Evolutionary conservation across 2,329 filamentous ascomycete genomes (phyloP).

Genomic region (Raffaelea albimanens): DNA sequence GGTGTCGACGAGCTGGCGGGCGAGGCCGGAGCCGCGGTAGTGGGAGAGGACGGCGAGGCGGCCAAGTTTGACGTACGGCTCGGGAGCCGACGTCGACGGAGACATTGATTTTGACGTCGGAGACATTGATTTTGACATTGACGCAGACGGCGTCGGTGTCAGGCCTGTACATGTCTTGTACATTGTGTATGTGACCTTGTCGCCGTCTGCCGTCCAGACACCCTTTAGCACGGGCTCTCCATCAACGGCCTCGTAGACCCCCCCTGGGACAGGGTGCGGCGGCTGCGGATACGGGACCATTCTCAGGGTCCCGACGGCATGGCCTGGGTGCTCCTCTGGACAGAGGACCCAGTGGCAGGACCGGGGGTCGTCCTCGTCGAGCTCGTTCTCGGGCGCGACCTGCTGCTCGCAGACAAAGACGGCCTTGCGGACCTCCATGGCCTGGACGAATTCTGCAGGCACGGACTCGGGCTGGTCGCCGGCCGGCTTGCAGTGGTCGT

Average conservation of each 20-base stretch:
- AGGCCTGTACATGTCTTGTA: no score
- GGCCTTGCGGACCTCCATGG: slow-evolving; percentile 50
- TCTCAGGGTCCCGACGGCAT: slow-evolving; percentile 65
- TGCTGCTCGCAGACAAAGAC: slow-evolving; percentile 55
- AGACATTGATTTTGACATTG: no score
- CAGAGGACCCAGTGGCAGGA: slow-evolving; percentile 88
- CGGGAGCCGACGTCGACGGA: no score
- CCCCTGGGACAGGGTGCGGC: slow-evolving; percentile 47
- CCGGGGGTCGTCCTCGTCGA: slow-evolving; percentile 70
- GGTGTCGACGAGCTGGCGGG: slow-evolving; percentile 54
- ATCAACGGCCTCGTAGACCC: slow-evolving; percentile 31
- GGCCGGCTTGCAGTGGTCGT: slow-evolving; percentile 25
- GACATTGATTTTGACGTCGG: slow-evolving; percentile 43
- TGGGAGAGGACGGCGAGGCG: slow-evolving; percentile 60
- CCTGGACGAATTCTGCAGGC: slow-evolving; percentile 50
- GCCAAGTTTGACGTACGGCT: slow-evolving; percentile 77
- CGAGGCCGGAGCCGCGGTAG: slow-evolving; percentile 58
- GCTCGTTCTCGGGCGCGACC: slow-evolving; percentile 56
- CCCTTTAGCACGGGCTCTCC: slow-evolving; percentile 24
- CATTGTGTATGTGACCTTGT: no score
- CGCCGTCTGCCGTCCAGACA: slow-evolving; percentile 12
- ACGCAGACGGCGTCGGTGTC: no score
- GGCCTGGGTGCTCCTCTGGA: slow-evolving; percentile 28
- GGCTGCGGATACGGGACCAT: slow-evolving; percentile 73
- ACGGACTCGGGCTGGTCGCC: slow-evolving; percentile 34